Evolutionary conservation across 1,284 basidiomycete genomes (phyloP).

Genomic region (Leccinum pachyderme): DNA sequence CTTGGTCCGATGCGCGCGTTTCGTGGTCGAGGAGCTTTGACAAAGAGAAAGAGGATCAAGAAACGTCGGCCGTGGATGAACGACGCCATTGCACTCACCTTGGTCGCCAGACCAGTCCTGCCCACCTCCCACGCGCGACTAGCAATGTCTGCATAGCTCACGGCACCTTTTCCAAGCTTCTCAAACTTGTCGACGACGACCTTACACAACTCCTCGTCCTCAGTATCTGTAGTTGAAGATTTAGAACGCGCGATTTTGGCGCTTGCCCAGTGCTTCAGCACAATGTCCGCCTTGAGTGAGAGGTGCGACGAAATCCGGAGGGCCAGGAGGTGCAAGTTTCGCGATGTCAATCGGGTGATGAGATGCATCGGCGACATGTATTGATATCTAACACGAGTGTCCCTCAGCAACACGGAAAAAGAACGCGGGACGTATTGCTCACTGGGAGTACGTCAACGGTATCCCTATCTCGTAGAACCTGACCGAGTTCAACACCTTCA

Average conservation of each 20-base stretch:
- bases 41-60: not conserved
- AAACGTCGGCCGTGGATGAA: slow-evolving; percentile 6
- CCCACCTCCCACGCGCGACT: slow-evolving; percentile 93
- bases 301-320: slow-evolving; percentile 89
- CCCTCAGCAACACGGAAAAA: not conserved
- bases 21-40: slow-evolving; percentile 89
- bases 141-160: slow-evolving; percentile 95
- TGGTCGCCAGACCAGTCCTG: slow-evolving; percentile 81
- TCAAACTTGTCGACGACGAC: slow-evolving; percentile 89
- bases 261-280: slow-evolving; percentile 95
- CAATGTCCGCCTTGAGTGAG: slow-evolving; percentile 78
- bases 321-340: slow-evolving; percentile 89
- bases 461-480: slow-evolving; percentile 91
- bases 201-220: slow-evolving; percentile 77
- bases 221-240: slow-evolving; percentile 50
- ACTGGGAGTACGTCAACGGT: slow-evolving; percentile 91
- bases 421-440: slow-evolving; percentile 22
- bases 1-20: slow-evolving; percentile 86
- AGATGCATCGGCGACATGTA: slow-evolving; percentile 77
- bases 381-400: slow-evolving; percentile 56
- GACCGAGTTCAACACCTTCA: slow-evolving; percentile 95
- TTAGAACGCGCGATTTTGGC: slow-evolving; percentile 83
- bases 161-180: slow-evolving; percentile 63
- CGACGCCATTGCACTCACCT: slow-evolving; percentile 44
- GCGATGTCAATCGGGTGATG: slow-evolving; percentile 79